Evolutionary conservation across 345 rosid genomes (phyloP), one percentile per base, ranked within the genome.

Genomic region (Acer campestre): DNA sequence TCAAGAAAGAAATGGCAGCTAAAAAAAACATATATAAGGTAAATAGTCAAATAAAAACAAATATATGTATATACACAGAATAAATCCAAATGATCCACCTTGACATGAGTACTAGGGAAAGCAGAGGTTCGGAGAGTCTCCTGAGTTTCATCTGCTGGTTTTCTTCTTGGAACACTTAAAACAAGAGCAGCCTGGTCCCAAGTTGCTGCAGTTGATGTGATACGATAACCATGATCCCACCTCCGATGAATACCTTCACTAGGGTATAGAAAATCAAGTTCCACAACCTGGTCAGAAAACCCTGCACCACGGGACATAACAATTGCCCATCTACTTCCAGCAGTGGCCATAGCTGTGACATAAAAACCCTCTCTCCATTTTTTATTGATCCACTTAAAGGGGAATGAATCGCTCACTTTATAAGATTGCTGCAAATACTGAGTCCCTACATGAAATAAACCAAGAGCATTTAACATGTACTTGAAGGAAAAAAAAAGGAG

Each of bases 201-300:
- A 17, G 96, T 96, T 77, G 98, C 99, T 25, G 97, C 98, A 59
- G 93, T 88, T 78, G 99, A 91, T 48, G 99, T 96, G 73, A 96
- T 94, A 73, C 99, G 91, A 70, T 92, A 96, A 27, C 99, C 99
- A 79, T 79, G 76, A 61, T 92, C 97, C 99, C 99, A 96, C 84
- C 99, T 90, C 71, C 92, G 88, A 82, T 96, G 99, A 82, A 96
- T 86, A 81, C 99, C 99, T 87, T 96, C 99, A 83, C 99, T 94
- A 18, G 99, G 99, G 81, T 96, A 96, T 11, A 96, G 89, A 87
- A 96, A 96, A 90, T 96, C 99, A 53, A 96, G 84, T 84, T 96
- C 99, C 78, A 96, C 95, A 67, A 96, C 99, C 99, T 96, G 99
- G 67, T 91, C 93, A 56, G 97, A 88, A 83, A 89, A 96, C 71